These are phyloP conservation scores for Ramularia endophylla DNA, from an alignment of 2,329 filamentous ascomycete genomes.

Conservation along the genomic window DNA sequence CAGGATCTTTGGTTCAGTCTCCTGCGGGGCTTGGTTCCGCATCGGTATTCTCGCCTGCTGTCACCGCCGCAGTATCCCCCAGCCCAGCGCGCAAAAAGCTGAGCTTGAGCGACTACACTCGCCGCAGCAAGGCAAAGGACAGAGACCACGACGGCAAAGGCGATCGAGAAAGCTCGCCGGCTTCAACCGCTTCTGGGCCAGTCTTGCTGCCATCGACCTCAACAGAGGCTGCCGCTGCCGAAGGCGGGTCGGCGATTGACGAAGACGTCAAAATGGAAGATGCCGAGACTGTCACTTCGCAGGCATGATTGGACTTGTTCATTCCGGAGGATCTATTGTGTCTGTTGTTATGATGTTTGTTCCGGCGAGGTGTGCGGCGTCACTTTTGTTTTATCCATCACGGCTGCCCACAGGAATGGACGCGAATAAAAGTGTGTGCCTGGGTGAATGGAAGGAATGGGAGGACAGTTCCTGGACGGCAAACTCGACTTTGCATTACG, in stretches of 20 bases:
- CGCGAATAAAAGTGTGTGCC: neutral
- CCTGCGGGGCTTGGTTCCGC: conserved; percentile 7
- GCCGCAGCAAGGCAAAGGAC: conserved; percentile 34
- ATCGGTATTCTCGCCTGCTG: conserved; percentile 31
- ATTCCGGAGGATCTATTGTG: conserved; percentile 2
- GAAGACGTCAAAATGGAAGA: conserved; percentile 28
- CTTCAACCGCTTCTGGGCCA: conserved; percentile 23
- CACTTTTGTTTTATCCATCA: conserved; percentile 9
- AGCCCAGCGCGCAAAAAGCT: conserved; percentile 44
- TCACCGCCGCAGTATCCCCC: conserved; percentile 37
- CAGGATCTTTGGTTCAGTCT: conserved; percentile 20
- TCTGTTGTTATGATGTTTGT: conserved; percentile 1
- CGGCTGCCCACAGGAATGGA: conserved; percentile 4
- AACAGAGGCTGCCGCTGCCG: conserved; percentile 19
- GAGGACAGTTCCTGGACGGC: neutral
- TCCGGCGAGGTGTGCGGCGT: conserved; percentile 17
- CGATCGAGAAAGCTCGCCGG: conserved; percentile 29
- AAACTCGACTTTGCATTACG: neutral
- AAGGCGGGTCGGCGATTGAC: conserved; percentile 21
- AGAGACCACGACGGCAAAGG: conserved; percentile 20
- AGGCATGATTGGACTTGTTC: conserved; percentile 8
- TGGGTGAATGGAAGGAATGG: conserved; percentile 1
- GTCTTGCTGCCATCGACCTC: conserved; percentile 21
- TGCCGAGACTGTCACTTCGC: conserved; percentile 8
- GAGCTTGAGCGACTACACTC: conserved; percentile 47